Evolutionary conservation across 805 yeast genomes (phyloP), one percentile per base, ranked within the genome.

Genomic region (Kluyveromyces siamensis): DNA sequence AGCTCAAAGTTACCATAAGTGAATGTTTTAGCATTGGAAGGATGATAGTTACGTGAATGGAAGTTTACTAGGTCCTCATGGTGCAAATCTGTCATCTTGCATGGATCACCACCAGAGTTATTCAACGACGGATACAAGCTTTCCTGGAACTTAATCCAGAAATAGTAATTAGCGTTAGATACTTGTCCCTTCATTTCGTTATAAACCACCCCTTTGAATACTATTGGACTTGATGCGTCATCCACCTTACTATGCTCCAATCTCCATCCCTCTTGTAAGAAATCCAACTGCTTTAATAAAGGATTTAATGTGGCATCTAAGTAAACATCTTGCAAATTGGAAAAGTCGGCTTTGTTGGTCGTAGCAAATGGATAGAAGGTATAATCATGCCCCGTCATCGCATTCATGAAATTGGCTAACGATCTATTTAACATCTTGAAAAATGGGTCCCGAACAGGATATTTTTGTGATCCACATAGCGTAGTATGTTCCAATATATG

Each of bases 161-260:
- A 89, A 53, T 83, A 77, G 65, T 93, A 93, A 2, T 90, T 79
- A 0, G 96, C 79, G 64, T 88, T 91, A 0, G 96, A 85, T 61
- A 87, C 79, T 67, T 91, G 97, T 8, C 99, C 99, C 67, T 93
- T 93, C 99, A 93, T 93, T 69, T 93, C 99, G 63, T 93, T 93
- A 65, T 86, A 93, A 2, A 93, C 99, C 35, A 93, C 99, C 42
- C 99, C 99, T 66, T 93, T 93, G 66, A 88, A 87, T 4, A 71
- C 72, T 40, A 93, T 61, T 1, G 87, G 85, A 13, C 87, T 74
- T 0, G 57, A 50, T 14, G 71, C 69, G 61, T 90, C 89, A 7
- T 73, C 65, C 6, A 80, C 66, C 47, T 72, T 74, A 47, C 76
- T 77, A 55, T 87, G 79, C 65, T 93, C 99, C 38, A 93, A 70